Evolutionary conservation across 441 rosid species (phyloP).

Genomic region (Manihot esculenta): DNA sequence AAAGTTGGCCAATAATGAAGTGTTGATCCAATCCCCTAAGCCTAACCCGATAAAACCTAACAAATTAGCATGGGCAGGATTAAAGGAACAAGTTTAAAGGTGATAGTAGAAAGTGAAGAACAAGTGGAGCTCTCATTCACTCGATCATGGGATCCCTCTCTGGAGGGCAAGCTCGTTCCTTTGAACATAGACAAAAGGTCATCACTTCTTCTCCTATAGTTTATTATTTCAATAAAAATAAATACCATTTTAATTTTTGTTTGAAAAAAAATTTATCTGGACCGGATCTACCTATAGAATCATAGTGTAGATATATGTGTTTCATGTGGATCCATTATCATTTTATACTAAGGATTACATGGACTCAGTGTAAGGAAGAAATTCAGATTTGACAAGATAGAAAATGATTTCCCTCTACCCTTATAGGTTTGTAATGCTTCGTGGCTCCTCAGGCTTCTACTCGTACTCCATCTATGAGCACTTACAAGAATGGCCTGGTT

Average conservation of each 20-base stretch:
- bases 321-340: too few species aligned
- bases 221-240: too few species aligned
- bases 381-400: too few species aligned
- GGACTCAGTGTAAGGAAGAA: too few species aligned
- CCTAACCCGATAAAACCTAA: background rate
- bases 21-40: too few species aligned
- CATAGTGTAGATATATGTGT: too few species aligned
- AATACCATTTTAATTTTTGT: too few species aligned
- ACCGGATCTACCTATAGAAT: too few species aligned
- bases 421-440: constrained; percentile 66
- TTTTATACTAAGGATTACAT: too few species aligned
- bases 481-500: constrained; percentile 68
- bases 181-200: constrained; percentile 82
- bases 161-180: constrained; percentile 46
- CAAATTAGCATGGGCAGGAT: constrained; percentile 36
- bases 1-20: too few species aligned
- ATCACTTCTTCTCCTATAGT: background rate
- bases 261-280: too few species aligned
- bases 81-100: constrained; percentile 57
- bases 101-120: constrained; percentile 62
- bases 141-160: constrained; percentile 70
- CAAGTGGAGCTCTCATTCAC: constrained; percentile 76
- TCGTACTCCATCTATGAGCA: constrained; percentile 74
- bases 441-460: constrained; percentile 65
- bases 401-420: too few species aligned